Percentiles rank a stretch among this genome's conserved stretches.
These are phyloP conservation scores for Leersia perrieri DNA, from an alignment of 176 grass and related monocot genomes.

Conservation along the genomic window DNA sequence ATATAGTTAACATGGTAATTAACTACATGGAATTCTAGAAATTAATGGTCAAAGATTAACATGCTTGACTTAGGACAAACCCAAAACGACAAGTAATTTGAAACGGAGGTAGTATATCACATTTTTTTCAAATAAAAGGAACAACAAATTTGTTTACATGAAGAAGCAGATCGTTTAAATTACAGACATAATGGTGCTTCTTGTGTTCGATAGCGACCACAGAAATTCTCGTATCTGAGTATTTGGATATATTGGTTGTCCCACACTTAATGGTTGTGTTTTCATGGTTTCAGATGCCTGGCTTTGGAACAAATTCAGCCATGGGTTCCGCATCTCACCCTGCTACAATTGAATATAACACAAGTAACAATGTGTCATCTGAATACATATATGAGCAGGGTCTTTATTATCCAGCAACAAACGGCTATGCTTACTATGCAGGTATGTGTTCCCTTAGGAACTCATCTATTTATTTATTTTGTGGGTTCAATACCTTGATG, in stretches of 20 bases:
- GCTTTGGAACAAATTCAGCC: constrained; percentile 32
- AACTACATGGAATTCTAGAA: too few species aligned
- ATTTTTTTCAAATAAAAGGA: constrained; percentile 1
- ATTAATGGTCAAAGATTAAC: too few species aligned
- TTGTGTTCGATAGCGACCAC: background rate
- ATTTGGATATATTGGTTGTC: background rate
- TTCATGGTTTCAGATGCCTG: constrained; percentile 60
- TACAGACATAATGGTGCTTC: background rate
- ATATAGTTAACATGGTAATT: too few species aligned
- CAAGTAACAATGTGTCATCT: constrained; percentile 33
- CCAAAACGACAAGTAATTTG: too few species aligned
- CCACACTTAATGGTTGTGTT: background rate
- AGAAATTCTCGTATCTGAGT: background rate
- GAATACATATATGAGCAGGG: constrained; percentile 60
- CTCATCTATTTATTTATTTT: background rate
- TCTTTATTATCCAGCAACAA: constrained; percentile 53
- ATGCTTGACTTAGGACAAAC: too few species aligned
- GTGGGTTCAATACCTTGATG: background rate
- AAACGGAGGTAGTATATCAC: too few species aligned
- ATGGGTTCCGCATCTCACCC: constrained; percentile 34
- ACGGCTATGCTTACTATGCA: constrained; percentile 55
- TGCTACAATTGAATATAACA: constrained; percentile 43
- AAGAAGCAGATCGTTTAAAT: background rate
- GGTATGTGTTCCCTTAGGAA: constrained; percentile 28
- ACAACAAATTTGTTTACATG: background rate